These are phyloP conservation scores for Asterophora parasitica DNA, from an alignment of 768 basidiomycete genomes.

Conservation along the genomic window DNA sequence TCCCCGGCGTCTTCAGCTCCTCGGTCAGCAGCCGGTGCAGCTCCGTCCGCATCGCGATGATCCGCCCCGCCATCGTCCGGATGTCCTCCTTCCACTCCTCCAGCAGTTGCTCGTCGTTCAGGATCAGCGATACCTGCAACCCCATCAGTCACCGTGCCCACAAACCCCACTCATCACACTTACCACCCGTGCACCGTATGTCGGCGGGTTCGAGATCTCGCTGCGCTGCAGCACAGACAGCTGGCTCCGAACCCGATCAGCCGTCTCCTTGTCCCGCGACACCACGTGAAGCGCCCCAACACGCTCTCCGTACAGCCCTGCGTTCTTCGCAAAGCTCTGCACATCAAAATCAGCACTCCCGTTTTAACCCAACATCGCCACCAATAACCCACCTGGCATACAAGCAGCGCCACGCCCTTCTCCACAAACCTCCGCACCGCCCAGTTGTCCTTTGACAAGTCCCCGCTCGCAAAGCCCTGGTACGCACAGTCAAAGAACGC, in stretches of 20 bases:
- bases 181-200: constrained; percentile 86
- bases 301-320: constrained; percentile 92
- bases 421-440: constrained; percentile 86
- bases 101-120: constrained; percentile 71
- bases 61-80: constrained; percentile 86
- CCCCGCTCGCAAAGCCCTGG: constrained; percentile 94
- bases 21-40: constrained; percentile 70
- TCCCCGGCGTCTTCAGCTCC: constrained; percentile 81
- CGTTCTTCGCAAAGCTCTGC: constrained; percentile 97
- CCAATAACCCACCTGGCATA: constrained; percentile 70
- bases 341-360: not conserved
- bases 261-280: constrained; percentile 56
- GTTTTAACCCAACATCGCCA: not conserved
- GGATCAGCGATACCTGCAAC: constrained; percentile 67
- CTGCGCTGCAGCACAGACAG: constrained; percentile 88
- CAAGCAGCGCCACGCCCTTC: constrained; percentile 66
- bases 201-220: constrained; percentile 93
- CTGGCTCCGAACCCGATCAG: constrained; percentile 76
- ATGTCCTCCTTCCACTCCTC: constrained; percentile 90
- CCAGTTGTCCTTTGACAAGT: constrained; percentile 87
- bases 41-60: constrained; percentile 86
- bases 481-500: constrained; percentile 96
- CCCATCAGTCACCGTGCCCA: constrained; percentile 2
- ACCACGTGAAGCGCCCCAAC: constrained; percentile 92
- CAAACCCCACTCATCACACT: constrained; percentile 9